Evolutionary conservation across 129 eudicot genomes (phyloP).

Genomic region (Lonicera japonica): DNA sequence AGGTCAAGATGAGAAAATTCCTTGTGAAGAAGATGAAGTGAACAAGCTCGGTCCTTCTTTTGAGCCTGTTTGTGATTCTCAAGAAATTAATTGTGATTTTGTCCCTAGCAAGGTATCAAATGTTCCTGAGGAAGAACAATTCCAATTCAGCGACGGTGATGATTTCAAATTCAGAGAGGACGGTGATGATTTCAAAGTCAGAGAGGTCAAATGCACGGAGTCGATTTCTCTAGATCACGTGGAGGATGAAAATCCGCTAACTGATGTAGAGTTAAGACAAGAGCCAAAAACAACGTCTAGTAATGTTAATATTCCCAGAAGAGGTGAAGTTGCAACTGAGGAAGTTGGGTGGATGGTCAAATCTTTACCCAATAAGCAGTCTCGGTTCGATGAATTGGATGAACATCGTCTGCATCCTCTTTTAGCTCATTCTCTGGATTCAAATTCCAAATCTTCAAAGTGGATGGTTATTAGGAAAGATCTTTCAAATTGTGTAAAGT

Average conservation of each 20-base stretch:
- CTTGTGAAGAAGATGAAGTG: constrained; percentile 13
- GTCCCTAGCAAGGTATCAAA: constrained; percentile 3
- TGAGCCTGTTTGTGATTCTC: constrained; percentile 23
- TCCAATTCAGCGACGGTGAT: constrained; percentile 59
- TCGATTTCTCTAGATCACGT: constrained; percentile 9
- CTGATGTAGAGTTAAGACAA: constrained; percentile 10
- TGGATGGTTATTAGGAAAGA: constrained; percentile 34
- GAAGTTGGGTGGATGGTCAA: constrained; percentile 25
- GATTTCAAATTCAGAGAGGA: constrained; percentile 25
- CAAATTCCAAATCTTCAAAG: constrained; percentile 28
- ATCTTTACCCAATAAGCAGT: constrained; percentile 54
- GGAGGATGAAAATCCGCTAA: constrained; percentile 16
- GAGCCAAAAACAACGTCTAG: constrained; percentile 30
- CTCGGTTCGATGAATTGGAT: constrained; percentile 21
- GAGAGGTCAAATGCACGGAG: constrained; percentile 9
- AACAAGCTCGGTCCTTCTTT: constrained; percentile 15
- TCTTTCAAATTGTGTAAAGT: constrained; percentile 14
- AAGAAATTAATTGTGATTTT: constrained; percentile 18
- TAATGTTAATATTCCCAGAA: constrained; percentile 34
- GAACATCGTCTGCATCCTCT: constrained; percentile 20
- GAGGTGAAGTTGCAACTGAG: constrained; percentile 18
- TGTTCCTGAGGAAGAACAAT: constrained; percentile 46
- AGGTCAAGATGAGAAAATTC: constrained; percentile 13
- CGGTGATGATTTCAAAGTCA: constrained; percentile 33
- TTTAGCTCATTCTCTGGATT: constrained; percentile 34